phyloP scores from a whole-genome alignment of 1,284 basidiomycete species.

The Hypsizygus ulmarius region DNA sequence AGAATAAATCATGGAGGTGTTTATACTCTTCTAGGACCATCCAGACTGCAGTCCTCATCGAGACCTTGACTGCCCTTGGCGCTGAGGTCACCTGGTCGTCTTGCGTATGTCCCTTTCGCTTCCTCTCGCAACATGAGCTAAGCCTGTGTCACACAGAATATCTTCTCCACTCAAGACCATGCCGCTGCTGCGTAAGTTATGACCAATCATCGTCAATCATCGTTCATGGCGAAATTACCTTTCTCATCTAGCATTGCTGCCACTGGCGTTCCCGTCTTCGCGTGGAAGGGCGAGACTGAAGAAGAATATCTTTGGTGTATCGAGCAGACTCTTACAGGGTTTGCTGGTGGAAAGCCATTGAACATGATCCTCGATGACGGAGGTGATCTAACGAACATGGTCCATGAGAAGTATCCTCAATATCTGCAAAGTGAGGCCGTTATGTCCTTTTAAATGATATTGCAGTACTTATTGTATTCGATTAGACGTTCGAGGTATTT shows the following conservation, averaged over 20 bases:
- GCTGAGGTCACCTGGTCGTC: conserved; percentile 99
- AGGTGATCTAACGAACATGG: conserved; percentile 93
- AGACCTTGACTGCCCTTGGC: conserved; percentile 92
- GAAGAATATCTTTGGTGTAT: conserved; percentile 99
- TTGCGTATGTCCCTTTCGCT: conserved; percentile 59
- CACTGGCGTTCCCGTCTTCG: conserved; percentile 96
- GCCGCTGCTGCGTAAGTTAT: conserved; percentile 89
- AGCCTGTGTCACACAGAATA: conserved; percentile 66
- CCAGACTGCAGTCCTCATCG: conserved; percentile 95
- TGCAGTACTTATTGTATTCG: conserved; percentile 8
- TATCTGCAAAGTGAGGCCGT: conserved; percentile 63
- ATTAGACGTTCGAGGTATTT: conserved; percentile 85
- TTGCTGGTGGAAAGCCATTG: conserved; percentile 75
- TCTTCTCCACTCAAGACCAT: conserved; percentile 99
- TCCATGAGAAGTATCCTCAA: conserved; percentile 96
- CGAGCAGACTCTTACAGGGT: conserved; percentile 90
- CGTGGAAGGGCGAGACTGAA: conserved; percentile 99
- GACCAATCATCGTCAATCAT: conserved; percentile 1
- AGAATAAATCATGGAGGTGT: background rate
- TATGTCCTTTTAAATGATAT: background rate
- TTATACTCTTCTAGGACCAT: conserved; percentile 67
- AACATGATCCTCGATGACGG: conserved; percentile 99
- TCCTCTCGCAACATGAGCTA: conserved; percentile 7
- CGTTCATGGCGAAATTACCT: conserved; percentile 5
- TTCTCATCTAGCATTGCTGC: conserved; percentile 76